These are phyloP conservation scores for Zychaea mexicana DNA, from an alignment of 371 early-diverging fungal genomes.

Conservation along the genomic window DNA sequence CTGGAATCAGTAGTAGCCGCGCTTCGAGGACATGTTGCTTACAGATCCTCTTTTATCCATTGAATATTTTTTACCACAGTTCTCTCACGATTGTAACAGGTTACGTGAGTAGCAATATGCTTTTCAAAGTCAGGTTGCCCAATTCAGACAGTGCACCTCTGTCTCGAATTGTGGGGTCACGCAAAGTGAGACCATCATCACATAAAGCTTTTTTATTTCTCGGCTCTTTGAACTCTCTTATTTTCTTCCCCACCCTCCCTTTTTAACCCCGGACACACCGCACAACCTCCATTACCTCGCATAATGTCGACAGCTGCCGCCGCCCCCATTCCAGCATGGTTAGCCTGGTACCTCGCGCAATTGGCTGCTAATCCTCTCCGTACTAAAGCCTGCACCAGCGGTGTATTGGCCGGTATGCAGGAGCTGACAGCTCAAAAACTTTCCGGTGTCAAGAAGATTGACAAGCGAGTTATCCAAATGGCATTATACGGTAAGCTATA, in stretches of 20 bases:
- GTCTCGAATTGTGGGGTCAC: neutral
- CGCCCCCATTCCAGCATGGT: slow-evolving; percentile 30
- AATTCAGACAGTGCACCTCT: neutral
- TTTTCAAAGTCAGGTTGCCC: neutral
- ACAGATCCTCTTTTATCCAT: neutral
- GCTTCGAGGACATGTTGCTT: neutral
- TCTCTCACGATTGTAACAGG: slow-evolving; percentile 1
- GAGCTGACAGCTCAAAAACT: slow-evolving; percentile 77
- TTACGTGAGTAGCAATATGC: slow-evolving; percentile 4
- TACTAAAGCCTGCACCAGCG: slow-evolving; percentile 83
- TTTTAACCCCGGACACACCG: neutral
- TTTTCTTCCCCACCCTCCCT: neutral
- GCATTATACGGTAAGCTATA: slow-evolving; percentile 70
- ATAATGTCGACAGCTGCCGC: slow-evolving; percentile 13
- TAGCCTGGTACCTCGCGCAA: slow-evolving; percentile 64
- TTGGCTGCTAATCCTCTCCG: slow-evolving; percentile 69
- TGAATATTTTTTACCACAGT: neutral
- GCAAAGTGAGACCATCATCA: too few relatives aligned
- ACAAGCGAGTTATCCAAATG: slow-evolving; percentile 79
- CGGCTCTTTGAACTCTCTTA: neutral
- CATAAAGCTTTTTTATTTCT: neutral
- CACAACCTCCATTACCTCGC: too few relatives aligned
- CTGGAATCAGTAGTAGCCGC: neutral
- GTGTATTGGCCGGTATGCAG: slow-evolving; percentile 73
- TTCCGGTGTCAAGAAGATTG: slow-evolving; percentile 62